phyloP scores from a whole-genome alignment of 345 rosid genomes.

The Barbarea vulgaris region DNA sequence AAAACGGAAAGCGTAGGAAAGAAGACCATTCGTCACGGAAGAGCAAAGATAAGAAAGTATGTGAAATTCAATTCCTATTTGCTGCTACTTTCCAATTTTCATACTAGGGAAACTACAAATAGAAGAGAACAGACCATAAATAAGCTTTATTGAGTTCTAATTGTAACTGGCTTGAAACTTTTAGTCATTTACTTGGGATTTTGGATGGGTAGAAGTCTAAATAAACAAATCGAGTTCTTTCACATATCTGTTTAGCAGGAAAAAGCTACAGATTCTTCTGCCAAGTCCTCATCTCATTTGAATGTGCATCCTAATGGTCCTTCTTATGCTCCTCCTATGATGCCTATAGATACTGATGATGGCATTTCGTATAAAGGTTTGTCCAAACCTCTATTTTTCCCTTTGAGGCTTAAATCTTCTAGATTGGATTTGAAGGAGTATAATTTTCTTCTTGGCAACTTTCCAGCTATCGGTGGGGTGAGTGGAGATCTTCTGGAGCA shows the following conservation, averaged over 20 bases:
- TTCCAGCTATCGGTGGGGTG: conserved; percentile 75
- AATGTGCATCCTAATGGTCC: conserved; percentile 68
- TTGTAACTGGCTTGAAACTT: neutral
- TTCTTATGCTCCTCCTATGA: conserved; percentile 59
- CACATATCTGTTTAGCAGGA: conserved; percentile 53
- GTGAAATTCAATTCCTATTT: neutral
- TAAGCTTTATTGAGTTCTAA: neutral
- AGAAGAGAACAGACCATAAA: neutral
- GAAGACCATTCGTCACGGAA: conserved; percentile 79
- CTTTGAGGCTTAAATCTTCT: neutral
- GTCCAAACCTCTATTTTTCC: conserved; percentile 6
- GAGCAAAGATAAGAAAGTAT: conserved; percentile 82
- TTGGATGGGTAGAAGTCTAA: conserved; percentile 3
- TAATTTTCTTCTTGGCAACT: conserved; percentile 2
- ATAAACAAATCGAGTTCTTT: neutral
- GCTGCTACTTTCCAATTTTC: neutral
- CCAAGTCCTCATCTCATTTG: conserved; percentile 67
- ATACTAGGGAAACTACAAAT: neutral
- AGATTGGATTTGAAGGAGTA: conserved; percentile 4
- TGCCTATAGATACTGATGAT: conserved; percentile 70
- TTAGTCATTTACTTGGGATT: conserved; percentile 12
- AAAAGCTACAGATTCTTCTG: conserved; percentile 64
- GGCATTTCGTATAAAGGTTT: conserved; percentile 73
- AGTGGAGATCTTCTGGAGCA: conserved; percentile 78
- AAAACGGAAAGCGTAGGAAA: conserved; percentile 78